Evolutionary conservation across 108 stramenopile species (phyloP).

Genomic region (Pseudonitzschia multistriata): DNA sequence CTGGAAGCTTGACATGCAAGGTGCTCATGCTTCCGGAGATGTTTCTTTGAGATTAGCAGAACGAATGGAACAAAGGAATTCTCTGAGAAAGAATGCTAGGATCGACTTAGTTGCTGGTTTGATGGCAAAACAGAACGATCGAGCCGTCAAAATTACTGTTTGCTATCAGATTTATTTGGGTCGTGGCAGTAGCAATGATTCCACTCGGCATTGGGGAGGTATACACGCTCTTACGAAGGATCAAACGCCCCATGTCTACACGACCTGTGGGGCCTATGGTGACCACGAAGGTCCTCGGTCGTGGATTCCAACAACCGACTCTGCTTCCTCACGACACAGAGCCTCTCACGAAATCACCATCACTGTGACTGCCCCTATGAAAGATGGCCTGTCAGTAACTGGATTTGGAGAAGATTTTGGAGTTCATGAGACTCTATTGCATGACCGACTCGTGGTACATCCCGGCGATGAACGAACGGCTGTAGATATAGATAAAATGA

Average conservation of each 20-base stretch:
- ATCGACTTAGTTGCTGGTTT: conserved; percentile 42
- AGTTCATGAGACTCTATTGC: conserved; percentile 46
- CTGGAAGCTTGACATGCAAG: conserved; percentile 55
- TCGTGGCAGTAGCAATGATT: not conserved
- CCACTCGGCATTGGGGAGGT: conserved; percentile 40
- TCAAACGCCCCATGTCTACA: conserved; percentile 72
- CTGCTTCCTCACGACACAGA: conserved; percentile 67
- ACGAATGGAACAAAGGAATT: conserved; percentile 23
- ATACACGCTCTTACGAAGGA: conserved; percentile 42
- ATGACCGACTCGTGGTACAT: conserved; percentile 29
- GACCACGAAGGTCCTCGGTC: conserved; percentile 82
- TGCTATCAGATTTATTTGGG: conserved; percentile 40
- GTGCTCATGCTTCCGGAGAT: not conserved
- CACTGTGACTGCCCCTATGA: conserved; percentile 48
- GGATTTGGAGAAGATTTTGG: conserved; percentile 81
- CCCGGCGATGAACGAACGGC: conserved; percentile 6
- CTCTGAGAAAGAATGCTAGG: conserved; percentile 28
- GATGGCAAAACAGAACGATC: conserved; percentile 22
- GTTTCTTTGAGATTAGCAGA: conserved; percentile 25
- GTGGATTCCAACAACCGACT: conserved; percentile 83
- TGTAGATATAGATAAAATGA: conserved; percentile 18
- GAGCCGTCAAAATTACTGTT: conserved; percentile 38
- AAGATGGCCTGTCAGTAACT: conserved; percentile 54
- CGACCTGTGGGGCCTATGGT: conserved; percentile 66
- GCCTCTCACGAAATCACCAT: conserved; percentile 63